Evolutionary conservation across 2,329 filamentous ascomycete species (phyloP).

Genomic region (Ophiostoma angusticollis): DNA sequence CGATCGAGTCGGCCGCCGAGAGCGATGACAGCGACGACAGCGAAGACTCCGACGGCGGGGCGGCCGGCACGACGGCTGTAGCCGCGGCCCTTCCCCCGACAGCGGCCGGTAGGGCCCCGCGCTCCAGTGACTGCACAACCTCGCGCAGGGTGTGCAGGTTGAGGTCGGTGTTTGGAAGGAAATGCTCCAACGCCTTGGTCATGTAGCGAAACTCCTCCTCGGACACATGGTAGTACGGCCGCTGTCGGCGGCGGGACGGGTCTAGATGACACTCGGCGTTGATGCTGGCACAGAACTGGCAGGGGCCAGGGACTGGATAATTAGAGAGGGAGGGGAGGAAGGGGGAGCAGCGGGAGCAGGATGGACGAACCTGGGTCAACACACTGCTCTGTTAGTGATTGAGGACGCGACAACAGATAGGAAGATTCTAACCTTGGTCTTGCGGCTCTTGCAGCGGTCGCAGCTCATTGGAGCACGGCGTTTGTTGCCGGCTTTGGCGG

Average conservation of each 20-base stretch:
- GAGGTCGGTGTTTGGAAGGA: constrained; percentile 17
- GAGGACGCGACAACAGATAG: neutral
- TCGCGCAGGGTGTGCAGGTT: constrained; percentile 16
- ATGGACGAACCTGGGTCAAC: constrained; percentile 11
- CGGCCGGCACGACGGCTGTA: neutral
- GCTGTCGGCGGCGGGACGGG: constrained; percentile 18
- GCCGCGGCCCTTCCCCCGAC: neutral
- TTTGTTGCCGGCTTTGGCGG: constrained; percentile 10
- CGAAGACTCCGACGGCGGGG: neutral
- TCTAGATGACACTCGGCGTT: constrained; percentile 17
- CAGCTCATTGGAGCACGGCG: constrained; percentile 20
- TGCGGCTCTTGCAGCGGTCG: constrained; percentile 19
- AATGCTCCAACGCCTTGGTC: constrained; percentile 18
- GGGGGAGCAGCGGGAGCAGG: too few species aligned
- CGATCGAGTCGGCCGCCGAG: constrained; percentile 7
- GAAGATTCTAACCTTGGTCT: constrained; percentile 20
- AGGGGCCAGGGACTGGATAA: constrained; percentile 19
- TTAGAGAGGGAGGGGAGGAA: neutral
- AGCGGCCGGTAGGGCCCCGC: neutral
- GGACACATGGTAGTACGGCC: constrained; percentile 20
- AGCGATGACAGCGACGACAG: neutral
- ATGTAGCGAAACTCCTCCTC: constrained; percentile 20
- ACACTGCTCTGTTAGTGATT: constrained; percentile 4
- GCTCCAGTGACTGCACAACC: constrained; percentile 12
- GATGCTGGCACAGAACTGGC: constrained; percentile 19